Evolutionary conservation across 1,284 basidiomycete genomes (phyloP).

Genomic region (Papiliotrema nemorosa): DNA sequence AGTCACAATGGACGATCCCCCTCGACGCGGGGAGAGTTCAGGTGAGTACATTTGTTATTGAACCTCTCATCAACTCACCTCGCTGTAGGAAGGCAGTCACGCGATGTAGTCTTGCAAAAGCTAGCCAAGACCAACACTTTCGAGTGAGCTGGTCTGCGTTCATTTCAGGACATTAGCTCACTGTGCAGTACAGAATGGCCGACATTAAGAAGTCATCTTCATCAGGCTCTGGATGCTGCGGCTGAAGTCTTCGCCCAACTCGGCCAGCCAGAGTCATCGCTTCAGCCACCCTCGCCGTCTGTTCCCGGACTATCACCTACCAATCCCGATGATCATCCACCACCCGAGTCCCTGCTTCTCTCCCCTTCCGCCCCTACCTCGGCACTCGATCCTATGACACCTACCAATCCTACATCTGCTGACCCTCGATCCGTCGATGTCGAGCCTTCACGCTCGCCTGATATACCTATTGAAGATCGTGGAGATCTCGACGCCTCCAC

Average conservation of each 20-base stretch:
- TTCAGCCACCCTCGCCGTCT: conserved; percentile 10
- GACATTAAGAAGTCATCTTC: conserved; percentile 56
- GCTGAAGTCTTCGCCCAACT: conserved; percentile 20
- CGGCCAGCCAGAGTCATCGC: conserved; percentile 16
- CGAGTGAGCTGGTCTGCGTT: conserved; percentile 54
- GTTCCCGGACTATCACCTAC: conserved; percentile 6
- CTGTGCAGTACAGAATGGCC: conserved; percentile 68
- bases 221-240: conserved; percentile 17
- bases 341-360: conserved; percentile 30
- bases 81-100: too few species aligned
- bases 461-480: conserved; percentile 11
- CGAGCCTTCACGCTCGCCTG: conserved; percentile 8
- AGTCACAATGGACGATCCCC: too few species aligned
- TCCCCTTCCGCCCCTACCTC: conserved; percentile 40
- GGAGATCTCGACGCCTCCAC: conserved; percentile 40
- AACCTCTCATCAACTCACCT: too few species aligned
- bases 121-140: conserved; percentile 67
- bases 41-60: too few species aligned
- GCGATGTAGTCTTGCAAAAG: conserved; percentile 54
- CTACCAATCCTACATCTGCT: conserved; percentile 39
- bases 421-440: conserved; percentile 46
- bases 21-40: too few species aligned
- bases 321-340: conserved; percentile 11
- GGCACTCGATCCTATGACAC: conserved; percentile 1
- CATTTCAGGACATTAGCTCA: neutral